A percentile compares a stretch with the other conserved stretches of the same genome.
These are phyloP conservation scores for Oxyria digyna DNA, from an alignment of 148 eudicot species.

Conservation along the genomic window DNA sequence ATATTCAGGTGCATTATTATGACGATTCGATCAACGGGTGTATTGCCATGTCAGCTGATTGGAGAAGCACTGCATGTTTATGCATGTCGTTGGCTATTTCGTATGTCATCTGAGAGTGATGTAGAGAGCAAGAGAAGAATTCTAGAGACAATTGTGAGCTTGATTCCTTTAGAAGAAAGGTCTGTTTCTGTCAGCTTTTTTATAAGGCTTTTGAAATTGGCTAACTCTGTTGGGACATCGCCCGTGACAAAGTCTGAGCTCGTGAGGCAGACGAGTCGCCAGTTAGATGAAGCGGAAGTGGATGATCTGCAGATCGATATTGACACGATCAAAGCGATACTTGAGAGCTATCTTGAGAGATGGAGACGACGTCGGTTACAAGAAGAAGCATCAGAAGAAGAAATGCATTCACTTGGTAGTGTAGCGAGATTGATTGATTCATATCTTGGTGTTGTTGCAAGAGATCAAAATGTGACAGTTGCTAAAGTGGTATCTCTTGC, in stretches of 20 bases:
- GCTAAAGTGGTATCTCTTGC: slow-evolving; percentile 27
- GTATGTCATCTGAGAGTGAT: slow-evolving; percentile 8
- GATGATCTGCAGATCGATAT: slow-evolving; percentile 31
- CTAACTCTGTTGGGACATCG: slow-evolving; percentile 21
- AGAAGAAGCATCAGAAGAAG: neutral
- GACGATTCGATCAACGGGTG: slow-evolving; percentile 28
- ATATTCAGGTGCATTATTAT: slow-evolving; percentile 29
- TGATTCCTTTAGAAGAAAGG: slow-evolving; percentile 36
- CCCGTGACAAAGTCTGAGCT: slow-evolving; percentile 35
- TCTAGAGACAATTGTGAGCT: slow-evolving; percentile 33
- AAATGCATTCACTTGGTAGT: slow-evolving; percentile 15
- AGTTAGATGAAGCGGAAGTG: slow-evolving; percentile 38
- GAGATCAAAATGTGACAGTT: slow-evolving; percentile 23
- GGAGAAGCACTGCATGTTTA: slow-evolving; percentile 67
- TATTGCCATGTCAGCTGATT: slow-evolving; percentile 37
- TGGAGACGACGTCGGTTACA: slow-evolving; percentile 25
- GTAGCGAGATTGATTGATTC: slow-evolving; percentile 34
- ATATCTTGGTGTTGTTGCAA: slow-evolving; percentile 36
- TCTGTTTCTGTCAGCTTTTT: slow-evolving; percentile 45
- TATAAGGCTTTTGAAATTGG: slow-evolving; percentile 30
- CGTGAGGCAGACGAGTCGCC: slow-evolving; percentile 27
- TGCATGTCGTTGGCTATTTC: slow-evolving; percentile 36
- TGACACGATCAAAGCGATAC: slow-evolving; percentile 29
- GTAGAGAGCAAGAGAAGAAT: slow-evolving; percentile 17
- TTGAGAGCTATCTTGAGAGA: slow-evolving; percentile 35